Evolutionary conservation across 345 rosid genomes (phyloP), one percentile per base, ranked within the genome.

Genomic region (Camelina neglecta): DNA sequence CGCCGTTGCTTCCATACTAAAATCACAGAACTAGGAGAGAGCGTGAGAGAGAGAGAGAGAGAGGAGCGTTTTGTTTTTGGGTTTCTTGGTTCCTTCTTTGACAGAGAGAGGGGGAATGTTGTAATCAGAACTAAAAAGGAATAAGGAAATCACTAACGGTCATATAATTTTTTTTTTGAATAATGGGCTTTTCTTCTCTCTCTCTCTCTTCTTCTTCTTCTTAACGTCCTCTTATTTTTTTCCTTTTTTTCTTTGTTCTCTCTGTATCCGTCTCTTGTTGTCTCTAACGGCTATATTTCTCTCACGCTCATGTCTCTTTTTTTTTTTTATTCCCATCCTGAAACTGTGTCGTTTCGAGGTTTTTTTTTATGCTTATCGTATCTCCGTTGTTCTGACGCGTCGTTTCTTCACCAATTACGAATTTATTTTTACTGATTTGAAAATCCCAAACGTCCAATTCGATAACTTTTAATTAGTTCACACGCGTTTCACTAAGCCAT

Each of bases 201-300:
- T 16, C 29, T 42, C 55, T 57, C n/a, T n/a, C n/a, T n/a, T n/a
- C n/a, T n/a, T n/a, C n/a, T 69, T 42, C 42, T 9, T 26, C 70
- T 53, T 60, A 86, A 85, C 87, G 86, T 84, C 76, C 81, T n/a
- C 20, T 58, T 2, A 4, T 29, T 74, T 55, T 59, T 60, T 41
- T 4, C 58, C 4, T 65, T 58, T 65, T 59, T 16, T 18, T n/a
- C 38, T 35, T 35, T 35, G 38, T 35, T 35, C 38, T 35, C 38
- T 61, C 54, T 35, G 21, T 13, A 45, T 53, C 45, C 21, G 44
- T 3, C 65, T 44, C 70, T 71, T 55, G 1, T 75, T 55, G 0
- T 75, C 41, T 75, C 78, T 71, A 89, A 89, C 93, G 93, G 93
- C 84, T 82, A 82, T 72, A 51, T 84, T 57, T 44, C 39, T 41